phyloP scores from a whole-genome alignment of 2,329 filamentous ascomycete species.

The Neonectria sp. region DNA sequence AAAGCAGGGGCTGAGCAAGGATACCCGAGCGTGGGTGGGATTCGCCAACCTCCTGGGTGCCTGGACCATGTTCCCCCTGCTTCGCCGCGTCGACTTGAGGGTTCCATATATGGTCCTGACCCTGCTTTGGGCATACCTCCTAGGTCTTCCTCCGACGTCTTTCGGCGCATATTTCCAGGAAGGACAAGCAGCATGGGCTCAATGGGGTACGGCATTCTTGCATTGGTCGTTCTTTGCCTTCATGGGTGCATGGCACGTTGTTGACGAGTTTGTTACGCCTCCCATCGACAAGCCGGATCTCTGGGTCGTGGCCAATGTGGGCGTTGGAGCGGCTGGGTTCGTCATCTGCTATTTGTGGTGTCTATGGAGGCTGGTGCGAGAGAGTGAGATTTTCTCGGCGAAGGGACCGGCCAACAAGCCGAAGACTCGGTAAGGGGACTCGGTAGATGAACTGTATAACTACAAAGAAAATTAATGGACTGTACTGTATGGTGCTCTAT shows the following conservation, averaged over 20 bases:
- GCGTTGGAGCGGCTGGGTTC: conserved; percentile 89
- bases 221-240: conserved; percentile 83
- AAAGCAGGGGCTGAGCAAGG: conserved; percentile 81
- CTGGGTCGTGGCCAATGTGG: conserved; percentile 93
- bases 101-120: conserved; percentile 90
- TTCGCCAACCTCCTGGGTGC: conserved; percentile 91
- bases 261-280: conserved; percentile 77
- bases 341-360: conserved; percentile 94
- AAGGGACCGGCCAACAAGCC: conserved; percentile 55
- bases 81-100: conserved; percentile 86
- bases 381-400: conserved; percentile 68
- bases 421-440: conserved; percentile 38
- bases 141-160: conserved; percentile 87
- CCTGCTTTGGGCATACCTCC: conserved; percentile 90
- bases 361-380: conserved; percentile 75
- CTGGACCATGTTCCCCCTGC: conserved; percentile 95
- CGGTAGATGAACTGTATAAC: conserved; percentile 10
- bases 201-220: conserved; percentile 75
- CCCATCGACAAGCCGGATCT: conserved; percentile 88
- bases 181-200: conserved; percentile 50
- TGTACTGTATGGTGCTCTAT: neutral
- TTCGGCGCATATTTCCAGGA: conserved; percentile 77
- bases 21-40: conserved; percentile 91
- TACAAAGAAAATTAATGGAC: conserved; percentile 17
- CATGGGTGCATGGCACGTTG: conserved; percentile 87